Conservation (phyloP, 441 rosid genomes). For the Erysimum pusillum region DNA sequence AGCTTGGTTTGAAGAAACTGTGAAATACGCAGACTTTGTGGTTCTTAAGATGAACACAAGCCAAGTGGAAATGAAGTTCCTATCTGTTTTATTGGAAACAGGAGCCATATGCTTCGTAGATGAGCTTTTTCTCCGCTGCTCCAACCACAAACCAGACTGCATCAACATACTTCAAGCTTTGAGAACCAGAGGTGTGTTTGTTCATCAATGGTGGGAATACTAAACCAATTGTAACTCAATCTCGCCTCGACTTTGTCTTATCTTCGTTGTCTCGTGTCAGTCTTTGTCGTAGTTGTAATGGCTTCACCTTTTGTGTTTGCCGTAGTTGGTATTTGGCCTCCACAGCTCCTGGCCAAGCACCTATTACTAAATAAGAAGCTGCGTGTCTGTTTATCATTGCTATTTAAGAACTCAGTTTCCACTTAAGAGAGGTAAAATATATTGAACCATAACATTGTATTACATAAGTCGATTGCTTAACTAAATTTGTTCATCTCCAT, state of each 20-base stretch:
- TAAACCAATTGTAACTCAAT: slow-evolving; percentile 38
- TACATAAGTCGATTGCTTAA: slow-evolving; percentile 9
- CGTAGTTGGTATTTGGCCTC: slow-evolving; percentile 22
- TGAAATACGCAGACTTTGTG: slow-evolving; percentile 68
- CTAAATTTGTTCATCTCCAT: slow-evolving; percentile 17
- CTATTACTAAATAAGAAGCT: slow-evolving; percentile 33
- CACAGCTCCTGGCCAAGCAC: slow-evolving; percentile 25
- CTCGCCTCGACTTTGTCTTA: neutral
- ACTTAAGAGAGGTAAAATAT: neutral
- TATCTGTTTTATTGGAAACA: slow-evolving; percentile 57
- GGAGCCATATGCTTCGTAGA: slow-evolving; percentile 74
- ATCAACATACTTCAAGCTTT: slow-evolving; percentile 58
- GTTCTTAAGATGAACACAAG: slow-evolving; percentile 79
- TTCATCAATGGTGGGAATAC: slow-evolving; percentile 83
- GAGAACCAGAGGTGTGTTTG: slow-evolving; percentile 73
- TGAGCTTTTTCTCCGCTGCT: slow-evolving; percentile 78
- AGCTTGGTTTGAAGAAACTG: slow-evolving; percentile 77
- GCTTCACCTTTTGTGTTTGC: slow-evolving; percentile 16
- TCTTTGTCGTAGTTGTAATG: neutral
- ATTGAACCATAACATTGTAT: neutral
- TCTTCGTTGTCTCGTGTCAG: slow-evolving; percentile 7
- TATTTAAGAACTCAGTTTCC: slow-evolving; percentile 4
- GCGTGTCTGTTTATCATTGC: slow-evolving; percentile 21
- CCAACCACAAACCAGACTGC: slow-evolving; percentile 51
- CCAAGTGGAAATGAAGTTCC: slow-evolving; percentile 62